phyloP scores from a whole-genome alignment of 768 basidiomycete species.

The Hydnomerulius pinastri region DNA sequence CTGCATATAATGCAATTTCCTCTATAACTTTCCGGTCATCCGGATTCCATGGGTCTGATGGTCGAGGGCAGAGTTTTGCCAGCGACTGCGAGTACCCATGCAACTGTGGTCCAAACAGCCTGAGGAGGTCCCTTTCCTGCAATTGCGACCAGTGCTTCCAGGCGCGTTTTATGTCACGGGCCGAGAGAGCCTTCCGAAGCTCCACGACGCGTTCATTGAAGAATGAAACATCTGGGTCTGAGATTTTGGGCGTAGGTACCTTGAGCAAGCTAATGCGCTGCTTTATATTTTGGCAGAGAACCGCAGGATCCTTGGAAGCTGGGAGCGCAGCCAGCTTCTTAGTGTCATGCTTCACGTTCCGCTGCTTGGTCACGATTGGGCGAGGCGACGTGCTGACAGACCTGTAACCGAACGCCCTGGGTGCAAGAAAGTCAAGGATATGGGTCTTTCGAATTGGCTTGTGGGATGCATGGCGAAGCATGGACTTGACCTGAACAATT shows the following conservation, averaged over 20 bases:
- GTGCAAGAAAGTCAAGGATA: constrained; percentile 47
- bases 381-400: constrained; percentile 15
- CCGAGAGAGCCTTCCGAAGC: constrained; percentile 40
- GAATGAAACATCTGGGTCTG: constrained; percentile 34
- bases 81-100: constrained; percentile 41
- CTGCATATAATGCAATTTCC: constrained; percentile 52
- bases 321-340: constrained; percentile 2
- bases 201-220: constrained; percentile 39
- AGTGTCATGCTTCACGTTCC: constrained; percentile 3
- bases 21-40: constrained; percentile 35
- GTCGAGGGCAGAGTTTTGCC: constrained; percentile 26
- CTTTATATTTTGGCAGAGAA: constrained; percentile 30
- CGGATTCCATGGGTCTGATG: constrained; percentile 25
- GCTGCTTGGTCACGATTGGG: neutral
- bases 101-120: constrained; percentile 48
- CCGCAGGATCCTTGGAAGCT: constrained; percentile 10
- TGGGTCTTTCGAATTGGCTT: constrained; percentile 23
- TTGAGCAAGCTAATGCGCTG: constrained; percentile 7
- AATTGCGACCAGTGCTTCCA: constrained; percentile 45
- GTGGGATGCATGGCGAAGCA: constrained; percentile 22
- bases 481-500: constrained; percentile 5
- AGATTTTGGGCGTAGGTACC: constrained; percentile 10
- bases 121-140: constrained; percentile 43
- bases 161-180: constrained; percentile 33
- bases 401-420: constrained; percentile 31